phyloP scores from a whole-genome alignment of 768 basidiomycete genomes.

The Calvatia gigantea region DNA sequence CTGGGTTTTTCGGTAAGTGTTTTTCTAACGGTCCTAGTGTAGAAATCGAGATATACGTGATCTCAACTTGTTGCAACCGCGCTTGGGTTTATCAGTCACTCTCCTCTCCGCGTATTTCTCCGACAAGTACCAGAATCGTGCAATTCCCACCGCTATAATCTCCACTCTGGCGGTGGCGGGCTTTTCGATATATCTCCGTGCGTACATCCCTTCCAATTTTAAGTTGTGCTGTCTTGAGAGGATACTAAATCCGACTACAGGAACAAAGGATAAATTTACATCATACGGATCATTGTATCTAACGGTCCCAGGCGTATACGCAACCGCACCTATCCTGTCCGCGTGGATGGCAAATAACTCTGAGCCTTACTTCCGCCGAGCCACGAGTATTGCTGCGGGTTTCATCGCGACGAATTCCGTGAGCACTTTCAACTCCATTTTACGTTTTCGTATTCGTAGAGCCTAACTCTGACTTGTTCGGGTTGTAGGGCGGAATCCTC shows the following conservation, averaged over 20 bases:
- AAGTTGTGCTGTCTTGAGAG: background rate
- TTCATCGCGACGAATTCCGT: slow-evolving; percentile 34
- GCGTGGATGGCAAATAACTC: slow-evolving; percentile 38
- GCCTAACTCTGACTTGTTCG: background rate
- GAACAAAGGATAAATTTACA: slow-evolving; percentile 20
- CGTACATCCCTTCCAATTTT: background rate
- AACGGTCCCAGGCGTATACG: slow-evolving; percentile 32
- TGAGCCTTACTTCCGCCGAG: slow-evolving; percentile 33
- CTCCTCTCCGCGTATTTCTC: slow-evolving; percentile 22
- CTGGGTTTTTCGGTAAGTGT: slow-evolving; percentile 30
- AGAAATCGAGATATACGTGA: no score
- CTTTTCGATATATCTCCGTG: slow-evolving; percentile 28
- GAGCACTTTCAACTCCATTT: slow-evolving; percentile 8
- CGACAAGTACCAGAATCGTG: slow-evolving; percentile 24
- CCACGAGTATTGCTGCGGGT: slow-evolving; percentile 30
- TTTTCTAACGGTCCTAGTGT: no score
- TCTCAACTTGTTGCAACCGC: no score
- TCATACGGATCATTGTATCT: slow-evolving; percentile 32
- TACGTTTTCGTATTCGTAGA: background rate
- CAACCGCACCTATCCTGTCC: slow-evolving; percentile 22
- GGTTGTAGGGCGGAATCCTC: slow-evolving; percentile 31
- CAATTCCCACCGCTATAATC: slow-evolving; percentile 21
- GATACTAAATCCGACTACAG: slow-evolving; percentile 11
- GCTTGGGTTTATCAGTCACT: slow-evolving; percentile 19
- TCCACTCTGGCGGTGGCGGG: slow-evolving; percentile 25